These are phyloP conservation scores for Iberis amara DNA, from an alignment of 441 rosid genomes.

Conservation along the genomic window DNA sequence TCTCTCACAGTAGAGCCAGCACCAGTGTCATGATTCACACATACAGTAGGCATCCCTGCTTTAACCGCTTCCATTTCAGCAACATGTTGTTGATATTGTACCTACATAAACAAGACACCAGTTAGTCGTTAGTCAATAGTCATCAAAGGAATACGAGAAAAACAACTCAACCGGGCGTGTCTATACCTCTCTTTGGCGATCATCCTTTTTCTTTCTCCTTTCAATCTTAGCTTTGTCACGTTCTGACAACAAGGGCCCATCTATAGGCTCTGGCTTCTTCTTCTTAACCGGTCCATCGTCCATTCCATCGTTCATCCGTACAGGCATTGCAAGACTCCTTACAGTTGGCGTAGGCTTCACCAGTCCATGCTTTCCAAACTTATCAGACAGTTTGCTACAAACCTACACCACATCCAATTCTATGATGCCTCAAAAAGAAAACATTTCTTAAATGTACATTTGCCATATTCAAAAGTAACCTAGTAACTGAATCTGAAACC, in stretches of 20 bases:
- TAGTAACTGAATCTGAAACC: background rate
- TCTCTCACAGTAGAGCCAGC: slow-evolving; percentile 76
- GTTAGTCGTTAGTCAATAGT: background rate
- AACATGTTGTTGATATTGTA: slow-evolving; percentile 78
- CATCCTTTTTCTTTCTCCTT: slow-evolving; percentile 90
- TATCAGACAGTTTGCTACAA: slow-evolving; percentile 69
- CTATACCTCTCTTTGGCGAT: slow-evolving; percentile 86
- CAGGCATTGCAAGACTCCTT: slow-evolving; percentile 76
- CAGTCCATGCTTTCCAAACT: slow-evolving; percentile 86
- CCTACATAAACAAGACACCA: slow-evolving; percentile 40
- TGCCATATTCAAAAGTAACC: background rate
- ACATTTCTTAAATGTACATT: background rate
- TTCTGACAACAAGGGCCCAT: slow-evolving; percentile 81
- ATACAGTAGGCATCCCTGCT: slow-evolving; percentile 87
- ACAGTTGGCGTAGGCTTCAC: slow-evolving; percentile 66
- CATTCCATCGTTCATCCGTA: slow-evolving; percentile 95
- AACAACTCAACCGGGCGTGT: background rate
- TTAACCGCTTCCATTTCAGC: slow-evolving; percentile 93
- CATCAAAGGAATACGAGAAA: background rate
- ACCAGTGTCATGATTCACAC: slow-evolving; percentile 66
- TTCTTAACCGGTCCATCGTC: slow-evolving; percentile 84
- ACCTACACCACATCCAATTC: slow-evolving; percentile 43
- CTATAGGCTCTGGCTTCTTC: slow-evolving; percentile 81
- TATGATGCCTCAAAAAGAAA: background rate
- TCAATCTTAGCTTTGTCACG: slow-evolving; percentile 77